Base-by-base conservation (phyloP, 495 filamentous ascomycete genomes). In the Cudoniella acicularis region DNA sequence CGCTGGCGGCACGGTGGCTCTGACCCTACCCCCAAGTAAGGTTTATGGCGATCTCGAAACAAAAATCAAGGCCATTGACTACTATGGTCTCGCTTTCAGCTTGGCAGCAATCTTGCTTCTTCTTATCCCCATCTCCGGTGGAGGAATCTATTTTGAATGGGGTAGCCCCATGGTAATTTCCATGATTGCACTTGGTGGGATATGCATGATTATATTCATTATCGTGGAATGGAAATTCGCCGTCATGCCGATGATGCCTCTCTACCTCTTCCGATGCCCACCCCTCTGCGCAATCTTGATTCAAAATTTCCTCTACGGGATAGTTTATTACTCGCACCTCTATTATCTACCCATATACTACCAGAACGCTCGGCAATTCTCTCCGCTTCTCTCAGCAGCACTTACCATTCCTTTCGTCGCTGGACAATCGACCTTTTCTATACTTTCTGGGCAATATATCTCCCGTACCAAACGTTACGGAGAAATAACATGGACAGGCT, bases 81-180 rank as follows among this genome's bases (percentile, higher is more conserved):
- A 77, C 59, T 77, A 65, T 13, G 83, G 83, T 6, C 63, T 81
- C 6, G 42, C 80, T 8, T 70, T 76, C 1, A 80, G 76, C 6
- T 78, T 77, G 0, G 73, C 77, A 27, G 80, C 75, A 0, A 76
- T 86, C 26, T 75, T 86, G 21, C 77, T 85, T 51, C 49, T 84
- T 18, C 70, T 87, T 46, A 84, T 87, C 58, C 83, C 84, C 16
- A 78, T 87, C 25, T 86, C 83, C 11, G 84, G 83, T 3, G 83
- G 81, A 22, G 84, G 85, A 0, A 78, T 77, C 3, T 82, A 80
- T 54, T 87, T 85, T 57, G 64, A 74, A 3, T 87, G 83, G 84
- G 63, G 78, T 50, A 85, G 82, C 1, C 70, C 82, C 0, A 75
- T 86, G 72, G 77, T 86, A 2, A 85, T 88, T 27, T 76, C 77